Evolutionary conservation across 306 rosid species (phyloP).

Genomic region (Oxytropis ochrocephala): DNA sequence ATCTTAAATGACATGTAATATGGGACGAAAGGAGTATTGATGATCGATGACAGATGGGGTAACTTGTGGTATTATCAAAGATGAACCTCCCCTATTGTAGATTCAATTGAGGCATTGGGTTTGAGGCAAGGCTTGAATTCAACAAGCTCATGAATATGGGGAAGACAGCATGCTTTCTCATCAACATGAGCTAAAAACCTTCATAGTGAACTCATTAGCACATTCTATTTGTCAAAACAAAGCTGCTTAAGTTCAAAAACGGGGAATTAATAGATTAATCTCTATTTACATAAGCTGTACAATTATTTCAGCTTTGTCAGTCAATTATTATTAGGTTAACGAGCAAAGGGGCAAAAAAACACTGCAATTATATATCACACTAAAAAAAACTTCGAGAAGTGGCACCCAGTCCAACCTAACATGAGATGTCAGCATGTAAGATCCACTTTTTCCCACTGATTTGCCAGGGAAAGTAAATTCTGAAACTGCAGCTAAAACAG

Average conservation of each 20-base stretch:
- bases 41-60: too few species aligned
- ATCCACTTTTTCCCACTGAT: slow-evolving; percentile 34
- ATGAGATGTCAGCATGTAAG: slow-evolving; percentile 31
- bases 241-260: not conserved
- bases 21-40: too few species aligned
- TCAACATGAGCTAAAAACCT: not conserved
- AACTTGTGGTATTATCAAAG: too few species aligned
- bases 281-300: slow-evolving; percentile 83
- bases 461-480: slow-evolving; percentile 21
- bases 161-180: not conserved
- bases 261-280: slow-evolving; percentile 17
- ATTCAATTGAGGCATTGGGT: too few species aligned
- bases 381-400: slow-evolving; percentile 16
- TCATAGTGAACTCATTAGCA: not conserved
- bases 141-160: not conserved
- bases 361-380: slow-evolving; percentile 34
- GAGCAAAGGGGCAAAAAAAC: slow-evolving; percentile 21
- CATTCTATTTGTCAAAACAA: not conserved
- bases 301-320: slow-evolving; percentile 33
- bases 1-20: too few species aligned
- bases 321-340: slow-evolving; percentile 48
- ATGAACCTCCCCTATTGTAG: too few species aligned
- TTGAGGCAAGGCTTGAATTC: too few species aligned
- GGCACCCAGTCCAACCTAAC: slow-evolving; percentile 38
- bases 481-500: slow-evolving; percentile 43